A percentile compares a stretch with the other conserved stretches of the same genome.
Evolutionary conservation across 2,329 filamentous ascomycete species (phyloP).

Genomic region (Monosporascus cannonballus): DNA sequence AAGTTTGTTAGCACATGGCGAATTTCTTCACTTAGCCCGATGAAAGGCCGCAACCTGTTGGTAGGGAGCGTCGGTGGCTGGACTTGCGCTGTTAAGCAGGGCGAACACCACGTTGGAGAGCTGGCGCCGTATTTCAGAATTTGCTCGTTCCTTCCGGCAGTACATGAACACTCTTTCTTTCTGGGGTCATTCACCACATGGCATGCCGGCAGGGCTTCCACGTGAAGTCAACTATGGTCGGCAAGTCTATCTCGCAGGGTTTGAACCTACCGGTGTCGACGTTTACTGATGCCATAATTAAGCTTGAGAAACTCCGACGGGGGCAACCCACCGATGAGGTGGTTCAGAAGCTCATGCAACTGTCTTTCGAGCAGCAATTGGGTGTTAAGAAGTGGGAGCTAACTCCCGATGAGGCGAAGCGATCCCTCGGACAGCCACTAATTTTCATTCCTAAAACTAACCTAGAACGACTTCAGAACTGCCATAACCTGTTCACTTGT

Average conservation of each 20-base stretch:
- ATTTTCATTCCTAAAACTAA: constrained; percentile 18
- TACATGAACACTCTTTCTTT: background rate
- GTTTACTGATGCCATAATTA: constrained; percentile 11
- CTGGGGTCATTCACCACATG: constrained; percentile 1
- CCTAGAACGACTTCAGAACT: constrained; percentile 21
- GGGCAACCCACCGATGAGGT: background rate
- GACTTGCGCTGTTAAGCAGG: constrained; percentile 13
- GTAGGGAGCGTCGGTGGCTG: constrained; percentile 21
- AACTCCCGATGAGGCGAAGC: background rate
- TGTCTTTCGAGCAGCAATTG: constrained; percentile 14
- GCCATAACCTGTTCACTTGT: constrained; percentile 18
- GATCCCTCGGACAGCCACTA: constrained; percentile 7
- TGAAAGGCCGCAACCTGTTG: background rate
- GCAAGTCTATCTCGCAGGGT: constrained; percentile 17
- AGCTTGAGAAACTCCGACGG: background rate
- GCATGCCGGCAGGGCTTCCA: constrained; percentile 14
- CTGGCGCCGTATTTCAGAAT: constrained; percentile 20
- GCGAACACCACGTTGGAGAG: constrained; percentile 11
- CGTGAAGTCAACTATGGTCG: constrained; percentile 10
- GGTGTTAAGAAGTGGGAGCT: constrained; percentile 10
- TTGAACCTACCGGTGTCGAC: constrained; percentile 4
- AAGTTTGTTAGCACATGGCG: constrained; percentile 16
- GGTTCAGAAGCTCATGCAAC: constrained; percentile 1
- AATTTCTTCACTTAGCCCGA: constrained; percentile 4
- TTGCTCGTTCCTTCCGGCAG: constrained; percentile 21